These are phyloP conservation scores for Arxiozyma heterogenica DNA, from an alignment of 1,139 yeast genomes.

Conservation along the genomic window DNA sequence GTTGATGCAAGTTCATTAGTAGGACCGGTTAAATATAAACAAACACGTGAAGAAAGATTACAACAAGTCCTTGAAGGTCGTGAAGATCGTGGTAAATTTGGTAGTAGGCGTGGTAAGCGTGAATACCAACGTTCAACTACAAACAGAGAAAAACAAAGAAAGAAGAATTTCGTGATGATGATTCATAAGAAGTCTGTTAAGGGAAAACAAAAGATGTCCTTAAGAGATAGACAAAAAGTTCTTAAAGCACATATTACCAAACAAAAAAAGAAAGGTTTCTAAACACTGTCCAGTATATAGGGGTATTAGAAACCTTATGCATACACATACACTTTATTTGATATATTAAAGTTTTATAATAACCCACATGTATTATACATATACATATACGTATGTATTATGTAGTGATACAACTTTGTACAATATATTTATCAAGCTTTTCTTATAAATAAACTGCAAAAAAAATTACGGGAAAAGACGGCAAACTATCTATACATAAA, in stretches of 20 bases:
- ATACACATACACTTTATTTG: background rate
- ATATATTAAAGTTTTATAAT: background rate
- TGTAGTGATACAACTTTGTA: too few relatives aligned
- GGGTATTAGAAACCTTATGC: background rate
- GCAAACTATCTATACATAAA: too few relatives aligned
- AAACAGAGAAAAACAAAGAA: constrained; percentile 88
- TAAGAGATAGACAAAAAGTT: constrained; percentile 83
- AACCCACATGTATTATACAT: background rate
- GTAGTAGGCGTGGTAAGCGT: constrained; percentile 78
- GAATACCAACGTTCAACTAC: constrained; percentile 79
- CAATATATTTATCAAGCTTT: too few relatives aligned
- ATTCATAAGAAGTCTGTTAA: constrained; percentile 89
- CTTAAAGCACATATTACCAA: constrained; percentile 77
- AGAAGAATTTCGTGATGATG: constrained; percentile 99
- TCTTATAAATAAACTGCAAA: too few relatives aligned
- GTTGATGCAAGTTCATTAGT: constrained; percentile 72
- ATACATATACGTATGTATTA: too few relatives aligned
- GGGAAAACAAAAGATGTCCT: constrained; percentile 83
- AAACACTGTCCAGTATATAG: background rate
- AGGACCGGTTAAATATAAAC: constrained; percentile 83
- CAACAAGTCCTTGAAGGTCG: constrained; percentile 84
- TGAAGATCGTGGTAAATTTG: constrained; percentile 85
- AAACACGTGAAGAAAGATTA: constrained; percentile 76
- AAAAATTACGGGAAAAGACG: too few relatives aligned
- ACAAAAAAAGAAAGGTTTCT: constrained; percentile 74